Evolutionary conservation across 2,329 filamentous ascomycete genomes (phyloP).

Genomic region (Botrytis porri): DNA sequence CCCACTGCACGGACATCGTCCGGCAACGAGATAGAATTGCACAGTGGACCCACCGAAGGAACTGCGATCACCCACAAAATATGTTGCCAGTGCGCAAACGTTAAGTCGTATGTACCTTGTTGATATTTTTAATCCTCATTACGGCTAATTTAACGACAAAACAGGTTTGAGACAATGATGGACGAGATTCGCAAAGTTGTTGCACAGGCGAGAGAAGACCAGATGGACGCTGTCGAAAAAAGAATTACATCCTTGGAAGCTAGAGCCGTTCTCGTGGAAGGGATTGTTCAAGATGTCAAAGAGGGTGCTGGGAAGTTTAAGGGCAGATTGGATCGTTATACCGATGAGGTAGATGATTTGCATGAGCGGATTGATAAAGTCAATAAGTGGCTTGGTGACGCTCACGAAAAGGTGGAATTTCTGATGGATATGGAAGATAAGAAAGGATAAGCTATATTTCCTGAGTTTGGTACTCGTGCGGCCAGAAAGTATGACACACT

Average conservation of each 20-base stretch:
- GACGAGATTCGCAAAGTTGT: not conserved
- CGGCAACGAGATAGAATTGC: not conserved
- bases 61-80: not conserved
- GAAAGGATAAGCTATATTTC: not conserved
- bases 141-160: not conserved
- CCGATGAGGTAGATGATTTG: not conserved
- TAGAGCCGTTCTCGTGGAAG: not conserved
- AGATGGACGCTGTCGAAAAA: not conserved
- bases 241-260: not conserved
- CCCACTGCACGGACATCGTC: not conserved
- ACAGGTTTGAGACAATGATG: not conserved
- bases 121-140: not conserved
- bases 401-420: not conserved
- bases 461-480: no score
- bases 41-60: not conserved
- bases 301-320: not conserved
- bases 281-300: not conserved
- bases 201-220: not conserved
- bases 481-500: no score
- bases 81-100: not conserved
- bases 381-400: not conserved
- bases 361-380: not conserved
- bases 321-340: not conserved
- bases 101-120: not conserved
- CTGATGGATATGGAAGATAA: not conserved